Conservation (phyloP, 148 eudicot species). For the Vaccinium vitisidaea region DNA sequence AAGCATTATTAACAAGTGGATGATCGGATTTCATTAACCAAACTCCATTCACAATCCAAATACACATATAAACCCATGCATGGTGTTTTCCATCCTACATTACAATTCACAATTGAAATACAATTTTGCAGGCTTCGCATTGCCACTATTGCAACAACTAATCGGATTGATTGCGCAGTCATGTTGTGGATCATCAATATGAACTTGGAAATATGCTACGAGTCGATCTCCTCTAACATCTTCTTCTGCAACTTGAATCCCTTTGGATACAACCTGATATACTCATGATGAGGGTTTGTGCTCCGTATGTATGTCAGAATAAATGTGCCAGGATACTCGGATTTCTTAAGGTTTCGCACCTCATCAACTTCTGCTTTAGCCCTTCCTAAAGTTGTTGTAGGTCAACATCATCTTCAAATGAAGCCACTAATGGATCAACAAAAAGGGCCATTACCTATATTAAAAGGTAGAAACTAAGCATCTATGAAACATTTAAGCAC, state of each 20-base stretch:
- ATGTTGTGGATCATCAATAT: slow-evolving; percentile 76
- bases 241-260: slow-evolving; percentile 89
- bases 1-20: no score
- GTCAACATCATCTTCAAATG: slow-evolving; percentile 81
- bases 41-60: no score
- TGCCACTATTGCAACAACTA: slow-evolving; percentile 96
- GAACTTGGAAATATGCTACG: slow-evolving; percentile 77
- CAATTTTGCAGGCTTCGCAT: slow-evolving; percentile 68
- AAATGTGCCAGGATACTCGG: slow-evolving; percentile 85
- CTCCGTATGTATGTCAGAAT: slow-evolving; percentile 81
- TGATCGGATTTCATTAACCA: no score
- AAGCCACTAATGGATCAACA: slow-evolving; percentile 82
- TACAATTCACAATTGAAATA: no score
- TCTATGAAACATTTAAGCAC: no score
- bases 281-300: slow-evolving; percentile 94
- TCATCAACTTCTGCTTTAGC: slow-evolving; percentile 96
- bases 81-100: no score
- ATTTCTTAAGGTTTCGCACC: slow-evolving; percentile 62
- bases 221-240: slow-evolving; percentile 89
- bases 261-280: slow-evolving; percentile 82
- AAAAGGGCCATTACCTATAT: slow-evolving; percentile 94
- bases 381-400: slow-evolving; percentile 79
- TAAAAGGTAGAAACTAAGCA: not conserved
- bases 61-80: no score
- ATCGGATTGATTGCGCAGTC: slow-evolving; percentile 67